Evolutionary conservation across 495 filamentous ascomycete species (phyloP).

Genomic region (Penicillium malachiteum): DNA sequence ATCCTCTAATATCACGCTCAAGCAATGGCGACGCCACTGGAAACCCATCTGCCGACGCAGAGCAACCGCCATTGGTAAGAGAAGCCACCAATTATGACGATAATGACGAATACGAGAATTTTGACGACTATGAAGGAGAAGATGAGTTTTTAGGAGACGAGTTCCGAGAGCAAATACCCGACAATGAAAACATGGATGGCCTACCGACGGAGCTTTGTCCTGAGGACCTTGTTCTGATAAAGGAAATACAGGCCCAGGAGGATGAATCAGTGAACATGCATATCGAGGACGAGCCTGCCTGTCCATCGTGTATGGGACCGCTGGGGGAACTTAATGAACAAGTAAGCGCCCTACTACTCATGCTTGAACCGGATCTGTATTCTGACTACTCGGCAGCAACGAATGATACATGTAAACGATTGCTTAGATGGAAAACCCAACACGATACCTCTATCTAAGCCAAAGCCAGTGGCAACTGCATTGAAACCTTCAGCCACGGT

Average conservation of each 20-base stretch:
- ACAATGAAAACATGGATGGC: constrained; percentile 22
- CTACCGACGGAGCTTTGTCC: background rate
- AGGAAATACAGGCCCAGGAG: background rate
- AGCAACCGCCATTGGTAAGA: constrained; percentile 49
- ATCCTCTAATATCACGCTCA: background rate
- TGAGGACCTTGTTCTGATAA: background rate
- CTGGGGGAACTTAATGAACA: constrained; percentile 58
- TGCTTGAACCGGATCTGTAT: background rate
- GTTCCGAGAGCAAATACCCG: constrained; percentile 41
- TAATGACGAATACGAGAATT: constrained; percentile 58
- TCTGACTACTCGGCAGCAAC: constrained; percentile 13
- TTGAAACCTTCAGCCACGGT: background rate
- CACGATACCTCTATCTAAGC: background rate
- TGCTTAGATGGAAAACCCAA: constrained; percentile 82
- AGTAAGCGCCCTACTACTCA: constrained; percentile 24
- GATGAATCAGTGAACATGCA: constrained; percentile 3
- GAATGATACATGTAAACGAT: constrained; percentile 79
- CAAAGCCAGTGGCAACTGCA: background rate
- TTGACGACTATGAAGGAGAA: constrained; percentile 63
- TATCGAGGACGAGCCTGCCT: constrained; percentile 32
- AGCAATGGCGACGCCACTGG: constrained; percentile 46
- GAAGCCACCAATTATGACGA: constrained; percentile 56
- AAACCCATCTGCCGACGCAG: constrained; percentile 35
- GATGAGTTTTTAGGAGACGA: constrained; percentile 39
- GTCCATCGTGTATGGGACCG: constrained; percentile 72